Evolutionary conservation across 2,329 filamentous ascomycete species (phyloP), one percentile per base, ranked within the genome.

Genomic region (Lachnellula occidentalis): DNA sequence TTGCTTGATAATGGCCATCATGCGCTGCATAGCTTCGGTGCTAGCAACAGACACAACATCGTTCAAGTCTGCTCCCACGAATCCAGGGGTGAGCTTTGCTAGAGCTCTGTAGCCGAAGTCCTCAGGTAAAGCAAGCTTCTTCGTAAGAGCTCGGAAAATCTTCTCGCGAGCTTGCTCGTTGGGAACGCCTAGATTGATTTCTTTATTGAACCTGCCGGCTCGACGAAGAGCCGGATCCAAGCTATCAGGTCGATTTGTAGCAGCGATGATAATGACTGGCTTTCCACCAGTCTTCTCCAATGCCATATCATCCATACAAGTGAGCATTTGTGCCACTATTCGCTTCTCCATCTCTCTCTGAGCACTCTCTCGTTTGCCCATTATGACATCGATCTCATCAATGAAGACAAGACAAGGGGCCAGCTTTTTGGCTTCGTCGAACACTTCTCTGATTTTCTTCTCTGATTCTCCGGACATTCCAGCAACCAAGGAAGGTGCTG

Each of bases 391-490:
- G 50, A 97, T 89, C 63, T 96, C 87, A 62, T 96, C 91, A 54
- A 97, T 88, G 66, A 96, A 95, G 4, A 99, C 79, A 5, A 99
- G 77, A 65, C 90, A 95, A 0, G 94, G 94, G 0, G 92, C 92
- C 37, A 92, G 79, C 53, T 83, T 81, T 68, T 89, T 90, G 0
- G 94, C 94, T 66, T 94, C 89, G 12, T 97, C 92, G 58, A 95
- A 95, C 47, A 90, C 79, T 61, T 92, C 88, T 36, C 90, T 78
- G 27, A 95, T 82, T 57, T 90, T 90, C 73, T 92, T 92, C 70
- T 95, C 90, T 0, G 88, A 92, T 67, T 94, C 90, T 63, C 90
- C 90, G 34, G 88, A 94, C 84, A 92, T 94, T 19, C 90, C 89
- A 15, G 87, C 90, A 0, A 95, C 86, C 34, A 95, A 80, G 0